Conservation (phyloP, 1,284 basidiomycete species). For the Agroathelia rolfsii region DNA sequence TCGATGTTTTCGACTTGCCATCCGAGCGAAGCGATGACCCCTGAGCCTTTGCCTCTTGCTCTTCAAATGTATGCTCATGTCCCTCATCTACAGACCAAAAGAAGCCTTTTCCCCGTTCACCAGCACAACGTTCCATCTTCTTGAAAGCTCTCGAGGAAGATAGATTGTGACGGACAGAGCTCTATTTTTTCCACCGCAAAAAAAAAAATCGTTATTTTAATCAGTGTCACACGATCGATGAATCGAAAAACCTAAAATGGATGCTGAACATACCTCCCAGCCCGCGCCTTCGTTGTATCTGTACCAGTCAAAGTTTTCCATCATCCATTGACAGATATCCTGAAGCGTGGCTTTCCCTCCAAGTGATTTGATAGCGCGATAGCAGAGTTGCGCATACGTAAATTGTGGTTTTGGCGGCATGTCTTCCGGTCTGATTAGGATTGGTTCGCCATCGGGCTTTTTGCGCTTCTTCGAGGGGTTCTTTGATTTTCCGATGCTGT, state of each 20-base stretch:
- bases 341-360: conserved; percentile 83
- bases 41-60: conserved; percentile 51
- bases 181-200: too few relatives aligned
- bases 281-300: conserved; percentile 67
- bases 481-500: conserved; percentile 46
- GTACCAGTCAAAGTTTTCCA: conserved; percentile 84
- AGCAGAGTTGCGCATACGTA: conserved; percentile 74
- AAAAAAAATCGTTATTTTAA: conserved; percentile 10
- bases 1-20: conserved; percentile 31
- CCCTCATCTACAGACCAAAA: conserved; percentile 83
- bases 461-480: conserved; percentile 58
- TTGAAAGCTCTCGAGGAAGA: conserved; percentile 83
- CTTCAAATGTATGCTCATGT: conserved; percentile 54
- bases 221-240: conserved; percentile 10
- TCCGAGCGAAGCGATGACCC: conserved; percentile 12
- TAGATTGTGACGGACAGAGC: conserved; percentile 86
- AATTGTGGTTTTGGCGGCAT: conserved; percentile 73
- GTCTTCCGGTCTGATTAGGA: conserved; percentile 41
- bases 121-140: conserved; percentile 75
- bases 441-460: conserved; percentile 39
- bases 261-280: conserved; percentile 81
- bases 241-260: conserved; percentile 5
- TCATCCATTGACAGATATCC: conserved; percentile 89
- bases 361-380: conserved; percentile 67
- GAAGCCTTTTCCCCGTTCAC: conserved; percentile 82